Percentiles rank a stretch among this genome's conserved stretches.
Evolutionary conservation across 106 monocot genomes (phyloP).

Genomic region (Acorus calamus): DNA sequence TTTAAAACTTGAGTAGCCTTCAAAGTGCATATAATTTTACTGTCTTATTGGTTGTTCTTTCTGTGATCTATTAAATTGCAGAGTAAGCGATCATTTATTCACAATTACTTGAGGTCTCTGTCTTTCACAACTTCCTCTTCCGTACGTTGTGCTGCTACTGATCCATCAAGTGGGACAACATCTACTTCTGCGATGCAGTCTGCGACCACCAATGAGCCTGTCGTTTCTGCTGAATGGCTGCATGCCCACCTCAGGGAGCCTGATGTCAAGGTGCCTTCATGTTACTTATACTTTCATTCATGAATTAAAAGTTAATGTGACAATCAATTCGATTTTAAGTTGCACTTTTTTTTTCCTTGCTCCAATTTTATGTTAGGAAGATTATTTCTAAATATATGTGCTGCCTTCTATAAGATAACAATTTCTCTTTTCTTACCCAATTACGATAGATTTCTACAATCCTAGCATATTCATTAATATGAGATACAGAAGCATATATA

Average conservation of each 20-base stretch:
- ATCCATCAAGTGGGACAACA: slow-evolving; percentile 7
- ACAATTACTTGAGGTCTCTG: slow-evolving; percentile 1
- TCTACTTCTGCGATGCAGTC: slow-evolving; percentile 14
- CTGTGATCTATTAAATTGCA: slow-evolving; percentile 6
- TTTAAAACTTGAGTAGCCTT: neutral
- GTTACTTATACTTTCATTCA: neutral
- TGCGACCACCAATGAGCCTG: slow-evolving; percentile 25
- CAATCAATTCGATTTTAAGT: no score
- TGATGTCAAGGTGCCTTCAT: slow-evolving; percentile 40
- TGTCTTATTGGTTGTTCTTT: neutral
- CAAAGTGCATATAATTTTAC: neutral
- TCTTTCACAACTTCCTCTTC: slow-evolving; percentile 14
- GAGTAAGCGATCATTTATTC: slow-evolving; percentile 1
- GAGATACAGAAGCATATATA: no score
- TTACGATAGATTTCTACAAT: no score
- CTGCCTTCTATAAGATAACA: no score
- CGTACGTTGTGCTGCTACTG: slow-evolving; percentile 20
- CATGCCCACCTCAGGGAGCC: slow-evolving; percentile 44
- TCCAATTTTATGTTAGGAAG: no score
- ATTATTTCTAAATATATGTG: no score
- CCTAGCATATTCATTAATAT: no score
- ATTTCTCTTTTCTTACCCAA: no score
- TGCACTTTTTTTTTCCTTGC: no score
- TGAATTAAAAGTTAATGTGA: neutral
- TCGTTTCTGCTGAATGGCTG: slow-evolving; percentile 73